Evolutionary conservation across 345 rosid genomes (phyloP).

Genomic region (Psidium guajava): DNA sequence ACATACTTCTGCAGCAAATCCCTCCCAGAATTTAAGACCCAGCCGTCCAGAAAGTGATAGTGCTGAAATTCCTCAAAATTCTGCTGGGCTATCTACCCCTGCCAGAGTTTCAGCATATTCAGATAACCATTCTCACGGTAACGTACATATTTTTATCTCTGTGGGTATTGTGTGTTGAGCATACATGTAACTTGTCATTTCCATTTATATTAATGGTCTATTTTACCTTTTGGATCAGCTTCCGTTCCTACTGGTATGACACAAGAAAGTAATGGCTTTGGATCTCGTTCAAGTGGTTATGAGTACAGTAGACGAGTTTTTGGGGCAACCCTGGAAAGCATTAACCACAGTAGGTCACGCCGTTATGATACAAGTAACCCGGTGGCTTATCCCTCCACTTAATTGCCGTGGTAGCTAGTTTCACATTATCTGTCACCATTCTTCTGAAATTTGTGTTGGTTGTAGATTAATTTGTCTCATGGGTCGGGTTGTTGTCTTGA

Average conservation of each 20-base stretch:
- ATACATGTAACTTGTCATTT: neutral
- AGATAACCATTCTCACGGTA: constrained; percentile 23
- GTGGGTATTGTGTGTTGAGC: neutral
- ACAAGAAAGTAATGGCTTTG: constrained; percentile 31
- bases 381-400: constrained; percentile 18
- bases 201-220: constrained; percentile 3
- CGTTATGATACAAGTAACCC: constrained; percentile 34
- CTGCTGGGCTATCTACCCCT: constrained; percentile 20
- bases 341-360: constrained; percentile 44
- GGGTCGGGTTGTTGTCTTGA: neutral
- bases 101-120: constrained; percentile 22
- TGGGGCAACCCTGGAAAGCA: constrained; percentile 45
- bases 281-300: constrained; percentile 32
- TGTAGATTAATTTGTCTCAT: neutral
- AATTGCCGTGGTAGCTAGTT: constrained; percentile 1
- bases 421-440: neutral
- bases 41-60: constrained; percentile 9
- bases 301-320: constrained; percentile 54
- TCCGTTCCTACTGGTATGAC: constrained; percentile 48
- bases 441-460: neutral
- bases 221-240: constrained; percentile 21
- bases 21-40: constrained; percentile 26
- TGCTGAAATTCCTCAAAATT: constrained; percentile 20
- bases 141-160: neutral
- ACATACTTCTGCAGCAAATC: constrained; percentile 10